phyloP scores from a whole-genome alignment of 768 basidiomycete species.

The Boletus barrowsii region DNA sequence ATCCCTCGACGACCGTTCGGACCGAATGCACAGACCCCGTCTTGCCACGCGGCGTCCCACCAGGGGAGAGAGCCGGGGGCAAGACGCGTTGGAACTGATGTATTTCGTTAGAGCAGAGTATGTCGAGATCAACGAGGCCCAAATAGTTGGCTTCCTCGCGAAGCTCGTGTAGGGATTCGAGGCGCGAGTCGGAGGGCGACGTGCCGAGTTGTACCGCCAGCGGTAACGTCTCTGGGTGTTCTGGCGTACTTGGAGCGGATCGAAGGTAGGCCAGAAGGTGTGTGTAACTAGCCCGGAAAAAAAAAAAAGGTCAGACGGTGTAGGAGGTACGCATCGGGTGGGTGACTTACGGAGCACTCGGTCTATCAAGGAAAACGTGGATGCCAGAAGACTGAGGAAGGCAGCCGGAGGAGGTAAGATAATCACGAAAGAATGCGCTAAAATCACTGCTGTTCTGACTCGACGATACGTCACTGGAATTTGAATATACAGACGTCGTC shows the following conservation, averaged over 20 bases:
- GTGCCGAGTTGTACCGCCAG: slow-evolving; percentile 51
- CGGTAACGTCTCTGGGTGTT: slow-evolving; percentile 54
- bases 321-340: background rate
- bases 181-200: slow-evolving; percentile 37
- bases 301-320: slow-evolving; percentile 1
- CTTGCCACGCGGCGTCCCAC: slow-evolving; percentile 40
- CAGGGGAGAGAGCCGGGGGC: slow-evolving; percentile 29
- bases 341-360: slow-evolving; percentile 71
- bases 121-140: slow-evolving; percentile 60
- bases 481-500: slow-evolving; percentile 57
- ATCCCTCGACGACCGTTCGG: slow-evolving; percentile 57
- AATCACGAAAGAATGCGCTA: slow-evolving; percentile 54
- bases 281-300: slow-evolving; percentile 47
- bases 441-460: slow-evolving; percentile 33
- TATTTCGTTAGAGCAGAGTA: slow-evolving; percentile 67
- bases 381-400: slow-evolving; percentile 46
- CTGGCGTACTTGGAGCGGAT: slow-evolving; percentile 43
- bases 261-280: slow-evolving; percentile 75
- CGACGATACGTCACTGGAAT: slow-evolving; percentile 37
- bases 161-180: slow-evolving; percentile 70
- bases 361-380: slow-evolving; percentile 76
- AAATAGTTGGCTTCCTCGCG: slow-evolving; percentile 78
- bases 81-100: slow-evolving; percentile 45
- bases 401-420: slow-evolving; percentile 59
- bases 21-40: slow-evolving; percentile 57